A percentile compares a stretch with the other conserved stretches of the same genome.
Evolutionary conservation across 495 filamentous ascomycete species (phyloP).

Genomic region (Hypoxylon perforatum): DNA sequence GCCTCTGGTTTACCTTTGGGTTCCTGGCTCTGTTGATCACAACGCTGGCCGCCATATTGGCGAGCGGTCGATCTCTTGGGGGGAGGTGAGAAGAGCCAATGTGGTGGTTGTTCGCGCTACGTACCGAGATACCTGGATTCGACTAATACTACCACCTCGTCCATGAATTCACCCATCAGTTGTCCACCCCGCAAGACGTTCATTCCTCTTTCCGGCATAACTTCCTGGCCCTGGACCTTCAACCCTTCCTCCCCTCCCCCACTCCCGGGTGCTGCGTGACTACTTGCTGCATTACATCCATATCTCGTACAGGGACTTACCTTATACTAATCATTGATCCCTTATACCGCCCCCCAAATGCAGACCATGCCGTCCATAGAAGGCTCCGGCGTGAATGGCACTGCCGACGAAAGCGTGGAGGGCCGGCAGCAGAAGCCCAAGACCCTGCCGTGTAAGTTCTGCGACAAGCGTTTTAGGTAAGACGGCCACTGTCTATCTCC

Average conservation of each 20-base stretch:
- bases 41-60: constrained; percentile 34
- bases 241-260: constrained; percentile 46
- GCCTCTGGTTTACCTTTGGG: constrained; percentile 18
- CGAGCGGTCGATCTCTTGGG: constrained; percentile 37
- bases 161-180: constrained; percentile 52
- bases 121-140: constrained; percentile 47
- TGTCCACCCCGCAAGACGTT: constrained; percentile 47
- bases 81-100: constrained; percentile 28
- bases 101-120: constrained; percentile 37
- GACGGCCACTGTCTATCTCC: constrained; percentile 45
- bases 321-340: constrained; percentile 54
- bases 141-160: constrained; percentile 44
- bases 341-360: constrained; percentile 52
- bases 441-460: constrained; percentile 65
- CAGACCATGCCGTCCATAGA: constrained; percentile 62
- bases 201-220: constrained; percentile 53
- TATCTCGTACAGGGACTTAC: constrained; percentile 49
- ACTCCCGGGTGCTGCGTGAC: constrained; percentile 51
- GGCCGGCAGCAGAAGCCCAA: constrained; percentile 64
- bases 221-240: constrained; percentile 43
- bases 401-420: constrained; percentile 60
- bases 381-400: constrained; percentile 51
- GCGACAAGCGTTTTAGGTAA: constrained; percentile 66
- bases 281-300: constrained; percentile 48
- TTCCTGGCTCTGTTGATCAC: constrained; percentile 32